These are phyloP conservation scores for Phyllosticta citriasiana DNA, from an alignment of 2,329 filamentous ascomycete species.

Conservation along the genomic window DNA sequence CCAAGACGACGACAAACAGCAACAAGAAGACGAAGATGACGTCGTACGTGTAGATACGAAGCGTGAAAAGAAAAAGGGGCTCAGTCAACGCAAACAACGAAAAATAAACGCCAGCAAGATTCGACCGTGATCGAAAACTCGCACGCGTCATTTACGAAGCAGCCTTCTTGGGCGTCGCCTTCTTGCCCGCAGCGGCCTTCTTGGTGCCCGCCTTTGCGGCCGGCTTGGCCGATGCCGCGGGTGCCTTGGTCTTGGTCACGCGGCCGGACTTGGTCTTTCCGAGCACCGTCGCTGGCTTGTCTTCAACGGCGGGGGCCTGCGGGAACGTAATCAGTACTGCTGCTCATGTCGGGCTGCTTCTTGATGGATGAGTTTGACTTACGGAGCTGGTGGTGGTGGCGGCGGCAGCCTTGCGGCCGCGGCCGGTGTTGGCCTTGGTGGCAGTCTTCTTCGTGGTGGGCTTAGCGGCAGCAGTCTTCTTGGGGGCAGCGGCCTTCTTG, in stretches of 20 bases:
- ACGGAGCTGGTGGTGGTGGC: constrained; percentile 19
- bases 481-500: constrained; percentile 25
- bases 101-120: no score
- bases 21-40: not conserved
- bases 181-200: constrained; percentile 28
- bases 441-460: constrained; percentile 23
- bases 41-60: not conserved
- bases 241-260: constrained; percentile 59
- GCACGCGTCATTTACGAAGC: constrained; percentile 13
- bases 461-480: constrained; percentile 37
- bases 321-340: constrained; percentile 18
- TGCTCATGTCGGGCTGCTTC: not conserved
- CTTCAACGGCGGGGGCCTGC: constrained; percentile 51
- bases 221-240: constrained; percentile 25
- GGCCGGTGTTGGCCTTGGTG: constrained; percentile 38
- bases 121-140: no score
- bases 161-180: constrained; percentile 26
- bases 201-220: constrained; percentile 19
- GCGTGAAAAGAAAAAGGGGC: not conserved
- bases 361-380: not conserved
- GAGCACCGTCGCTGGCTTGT: constrained; percentile 56
- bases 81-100: no score
- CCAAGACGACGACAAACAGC: not conserved
- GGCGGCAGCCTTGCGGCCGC: constrained; percentile 31
- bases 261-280: constrained; percentile 81